Percentiles rank a stretch among this genome's conserved stretches.
Conservation (phyloP, 2,329 filamentous ascomycete species). For the Orbilia brochopaga region DNA sequence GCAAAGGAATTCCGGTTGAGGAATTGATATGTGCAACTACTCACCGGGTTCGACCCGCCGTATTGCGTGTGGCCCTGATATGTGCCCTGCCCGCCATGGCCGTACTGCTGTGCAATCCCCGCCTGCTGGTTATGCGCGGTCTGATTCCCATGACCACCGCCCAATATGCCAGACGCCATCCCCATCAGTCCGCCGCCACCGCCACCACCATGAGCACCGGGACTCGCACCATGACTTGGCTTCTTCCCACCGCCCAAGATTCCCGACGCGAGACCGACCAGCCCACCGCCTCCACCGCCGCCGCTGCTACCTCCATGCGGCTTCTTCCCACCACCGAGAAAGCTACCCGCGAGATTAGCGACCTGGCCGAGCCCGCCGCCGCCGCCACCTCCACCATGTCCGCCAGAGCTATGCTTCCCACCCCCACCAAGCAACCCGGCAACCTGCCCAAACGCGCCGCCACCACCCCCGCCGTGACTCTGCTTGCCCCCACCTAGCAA, state of each 20-base stretch:
- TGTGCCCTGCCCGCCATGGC: slow-evolving; percentile 38
- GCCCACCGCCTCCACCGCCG: slow-evolving; percentile 45
- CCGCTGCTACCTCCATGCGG: slow-evolving; percentile 39
- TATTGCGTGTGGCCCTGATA: slow-evolving; percentile 36
- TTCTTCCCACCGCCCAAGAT: slow-evolving; percentile 52
- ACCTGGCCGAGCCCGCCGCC: slow-evolving; percentile 39
- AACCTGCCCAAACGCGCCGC: slow-evolving; percentile 14
- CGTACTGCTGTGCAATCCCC: slow-evolving; percentile 48
- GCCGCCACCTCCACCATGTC: slow-evolving; percentile 45
- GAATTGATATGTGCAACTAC: background rate
- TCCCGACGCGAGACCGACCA: slow-evolving; percentile 52
- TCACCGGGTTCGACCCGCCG: slow-evolving; percentile 42
- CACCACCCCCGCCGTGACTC: slow-evolving; percentile 18
- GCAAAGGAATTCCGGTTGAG: slow-evolving; percentile 3
- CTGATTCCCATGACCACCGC: slow-evolving; percentile 39
- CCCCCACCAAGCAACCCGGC: slow-evolving; percentile 17
- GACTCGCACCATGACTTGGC: slow-evolving; percentile 23
- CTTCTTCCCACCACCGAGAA: slow-evolving; percentile 53
- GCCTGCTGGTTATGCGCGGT: slow-evolving; percentile 24
- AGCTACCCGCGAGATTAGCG: slow-evolving; percentile 44
- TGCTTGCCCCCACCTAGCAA: background rate
- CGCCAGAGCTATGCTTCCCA: slow-evolving; percentile 16
- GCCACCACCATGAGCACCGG: slow-evolving; percentile 39
- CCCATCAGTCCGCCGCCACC: slow-evolving; percentile 21
- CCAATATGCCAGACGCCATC: slow-evolving; percentile 45